Evolutionary conservation across 371 early-diverging fungal species (phyloP).

Genomic region (Catenaria anguillulae): DNA sequence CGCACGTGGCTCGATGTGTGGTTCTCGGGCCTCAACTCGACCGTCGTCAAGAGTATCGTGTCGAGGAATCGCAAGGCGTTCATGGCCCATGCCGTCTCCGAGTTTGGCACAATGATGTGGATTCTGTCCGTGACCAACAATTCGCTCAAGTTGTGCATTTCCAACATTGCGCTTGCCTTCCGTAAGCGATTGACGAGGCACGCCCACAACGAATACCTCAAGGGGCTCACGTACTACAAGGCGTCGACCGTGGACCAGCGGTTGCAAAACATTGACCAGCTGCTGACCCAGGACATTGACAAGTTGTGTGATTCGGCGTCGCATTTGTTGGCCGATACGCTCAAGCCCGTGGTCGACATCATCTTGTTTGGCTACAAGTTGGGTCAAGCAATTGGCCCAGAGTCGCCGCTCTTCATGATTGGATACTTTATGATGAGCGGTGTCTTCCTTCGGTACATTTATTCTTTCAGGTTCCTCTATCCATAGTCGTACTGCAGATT

Average conservation of each 20-base stretch:
- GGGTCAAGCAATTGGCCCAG: constrained; percentile 60
- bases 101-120: constrained; percentile 45
- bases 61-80: constrained; percentile 37
- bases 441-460: constrained; percentile 48
- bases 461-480: no score
- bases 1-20: constrained; percentile 48
- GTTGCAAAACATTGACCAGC: constrained; percentile 69
- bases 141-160: constrained; percentile 50
- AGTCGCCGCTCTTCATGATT: constrained; percentile 64
- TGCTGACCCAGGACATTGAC: constrained; percentile 74
- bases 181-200: constrained; percentile 58
- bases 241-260: constrained; percentile 60
- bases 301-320: constrained; percentile 60
- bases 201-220: constrained; percentile 64
- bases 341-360: constrained; percentile 70
- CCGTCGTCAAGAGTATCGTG: constrained; percentile 54
- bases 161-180: constrained; percentile 56
- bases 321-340: constrained; percentile 61
- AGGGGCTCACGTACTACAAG: constrained; percentile 68
- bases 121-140: constrained; percentile 61
- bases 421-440: constrained; percentile 62
- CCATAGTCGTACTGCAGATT: no score
- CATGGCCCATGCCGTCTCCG: constrained; percentile 42
- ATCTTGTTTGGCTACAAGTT: constrained; percentile 68
- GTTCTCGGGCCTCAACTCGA: constrained; percentile 2